Base-by-base conservation (phyloP, 2,329 filamentous ascomycete species). In the Colletotrichum horii region DNA sequence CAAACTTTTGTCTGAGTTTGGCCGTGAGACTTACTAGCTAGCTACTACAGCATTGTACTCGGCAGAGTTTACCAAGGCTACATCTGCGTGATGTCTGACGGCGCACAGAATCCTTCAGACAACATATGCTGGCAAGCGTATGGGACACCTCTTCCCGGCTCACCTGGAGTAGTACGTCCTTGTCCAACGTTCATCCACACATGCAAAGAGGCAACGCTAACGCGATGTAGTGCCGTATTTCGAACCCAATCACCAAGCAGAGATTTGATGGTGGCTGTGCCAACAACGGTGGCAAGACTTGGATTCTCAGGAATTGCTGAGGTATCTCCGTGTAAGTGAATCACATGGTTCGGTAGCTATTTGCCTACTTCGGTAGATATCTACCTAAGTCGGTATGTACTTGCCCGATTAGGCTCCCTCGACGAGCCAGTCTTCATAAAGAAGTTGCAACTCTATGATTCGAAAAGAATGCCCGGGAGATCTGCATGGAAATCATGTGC, bases 401-500 rank as follows among this genome's bases (percentile, higher is more conserved):
- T 22, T 52, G 6, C 43, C 43, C 11, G 43, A 52, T 52, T 16
- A 12, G 43, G 43, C 12, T 52, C 43, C 11, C 43, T 52, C 43
- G 43, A 52, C 43, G n/a, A 52, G 43, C 22, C 43, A 52, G 43
- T 7, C 11, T 22, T 52, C 43, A 22, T 52, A 22, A 12, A 22
- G 12, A 52, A 14, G n/a, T 2, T 9, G 11, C 11, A 11, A 32
- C 4, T 32, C 6, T 22, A n/a, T 52, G n/a, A 22, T 52, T 52
- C 12, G n/a, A 6, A 52, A 52, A 48, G 6, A 8, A 1, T 12
- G n/a, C 9, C 43, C 6, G 9, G n/a, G 3, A 52, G n/a, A 4
- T 52, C 11, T 22, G 0, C 3, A 22, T 52, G 12, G 43, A n/a
- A 11, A 52, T 8, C 0, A 22, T 22, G n/a, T 3, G n/a, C 1